A percentile compares a stretch with the other conserved stretches of the same genome.
phyloP scores from a whole-genome alignment of 139 green algal genomes.

The Volvox africanus region DNA sequence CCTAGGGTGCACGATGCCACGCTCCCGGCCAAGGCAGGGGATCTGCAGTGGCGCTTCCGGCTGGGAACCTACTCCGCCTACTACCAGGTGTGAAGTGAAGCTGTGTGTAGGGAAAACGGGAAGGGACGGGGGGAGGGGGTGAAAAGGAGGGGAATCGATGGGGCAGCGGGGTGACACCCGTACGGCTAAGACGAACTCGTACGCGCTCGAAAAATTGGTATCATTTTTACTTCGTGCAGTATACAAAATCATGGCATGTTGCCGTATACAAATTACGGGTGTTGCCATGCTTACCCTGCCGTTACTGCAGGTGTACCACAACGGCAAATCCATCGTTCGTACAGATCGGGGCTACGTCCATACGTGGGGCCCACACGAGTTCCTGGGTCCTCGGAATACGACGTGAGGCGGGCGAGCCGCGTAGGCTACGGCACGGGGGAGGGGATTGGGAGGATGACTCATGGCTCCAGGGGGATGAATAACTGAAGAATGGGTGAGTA shows the following conservation, averaged over 20 bases:
- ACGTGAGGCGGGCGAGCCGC: neutral
- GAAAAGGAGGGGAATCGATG: neutral
- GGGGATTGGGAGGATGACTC: too few relatives aligned
- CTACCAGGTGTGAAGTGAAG: conserved; percentile 18
- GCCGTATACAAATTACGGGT: neutral
- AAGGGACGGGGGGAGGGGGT: neutral
- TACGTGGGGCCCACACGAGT: conserved; percentile 27
- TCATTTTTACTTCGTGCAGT: too few relatives aligned
- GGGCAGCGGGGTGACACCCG: too few relatives aligned
- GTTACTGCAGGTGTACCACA: conserved; percentile 37
- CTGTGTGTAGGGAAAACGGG: neutral
- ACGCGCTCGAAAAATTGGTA: neutral
- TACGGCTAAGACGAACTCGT: too few relatives aligned
- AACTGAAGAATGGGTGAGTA: too few relatives aligned
- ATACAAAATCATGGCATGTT: too few relatives aligned
- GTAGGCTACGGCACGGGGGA: too few relatives aligned
- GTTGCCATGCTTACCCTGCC: neutral
- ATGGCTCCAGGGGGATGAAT: too few relatives aligned
- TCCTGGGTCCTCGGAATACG: neutral
- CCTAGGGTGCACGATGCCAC: conserved; percentile 1
- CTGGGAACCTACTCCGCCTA: neutral
- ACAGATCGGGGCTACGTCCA: neutral
- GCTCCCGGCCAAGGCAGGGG: neutral
- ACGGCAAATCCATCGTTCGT: conserved; percentile 28
- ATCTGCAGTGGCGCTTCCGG: conserved; percentile 18